Conservation (phyloP, 352 stramenopile species). For the Phytophthora pinifolia region DNA sequence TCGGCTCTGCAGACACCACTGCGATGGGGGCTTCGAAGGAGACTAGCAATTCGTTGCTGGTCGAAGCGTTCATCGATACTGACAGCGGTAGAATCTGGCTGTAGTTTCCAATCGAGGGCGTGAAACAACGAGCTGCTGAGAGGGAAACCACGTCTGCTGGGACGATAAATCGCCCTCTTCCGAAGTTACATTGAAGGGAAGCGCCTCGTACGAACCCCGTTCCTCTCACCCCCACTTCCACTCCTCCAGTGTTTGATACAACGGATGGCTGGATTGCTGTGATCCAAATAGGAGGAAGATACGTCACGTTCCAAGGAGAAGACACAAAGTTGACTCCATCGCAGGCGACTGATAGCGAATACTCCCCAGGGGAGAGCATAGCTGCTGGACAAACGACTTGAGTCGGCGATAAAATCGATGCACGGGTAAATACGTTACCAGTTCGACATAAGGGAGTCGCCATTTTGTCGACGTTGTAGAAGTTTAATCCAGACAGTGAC, state of each 20-base stretch:
- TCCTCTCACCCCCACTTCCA: slow-evolving; percentile 28
- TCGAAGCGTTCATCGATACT: slow-evolving; percentile 5
- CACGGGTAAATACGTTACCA: slow-evolving; percentile 15
- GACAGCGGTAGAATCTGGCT: slow-evolving; percentile 29
- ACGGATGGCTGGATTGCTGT: slow-evolving; percentile 18
- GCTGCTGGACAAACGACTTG: slow-evolving; percentile 19
- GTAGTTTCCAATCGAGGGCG: slow-evolving; percentile 9
- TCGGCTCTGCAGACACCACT: slow-evolving; percentile 19
- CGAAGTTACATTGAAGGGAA: slow-evolving; percentile 29
- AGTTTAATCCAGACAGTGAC: slow-evolving; percentile 30
- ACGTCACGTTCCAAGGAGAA: slow-evolving; percentile 20
- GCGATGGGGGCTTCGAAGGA: slow-evolving; percentile 31
- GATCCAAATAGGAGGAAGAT: slow-evolving; percentile 22
- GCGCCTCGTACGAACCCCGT: slow-evolving; percentile 12
- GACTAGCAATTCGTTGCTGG: slow-evolving; percentile 39
- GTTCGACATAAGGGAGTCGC: slow-evolving; percentile 30
- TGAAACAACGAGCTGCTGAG: slow-evolving; percentile 19
- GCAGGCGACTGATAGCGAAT: slow-evolving; percentile 36
- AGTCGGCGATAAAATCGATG: slow-evolving; percentile 29
- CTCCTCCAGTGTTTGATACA: slow-evolving; percentile 22
- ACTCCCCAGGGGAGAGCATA: slow-evolving; percentile 14
- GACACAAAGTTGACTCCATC: slow-evolving; percentile 39
- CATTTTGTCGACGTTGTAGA: slow-evolving; percentile 13
- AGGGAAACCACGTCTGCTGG: slow-evolving; percentile 18
- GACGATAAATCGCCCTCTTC: slow-evolving; percentile 15